Evolutionary conservation across 345 rosid species (phyloP).

Genomic region (Brassica rapa): DNA sequence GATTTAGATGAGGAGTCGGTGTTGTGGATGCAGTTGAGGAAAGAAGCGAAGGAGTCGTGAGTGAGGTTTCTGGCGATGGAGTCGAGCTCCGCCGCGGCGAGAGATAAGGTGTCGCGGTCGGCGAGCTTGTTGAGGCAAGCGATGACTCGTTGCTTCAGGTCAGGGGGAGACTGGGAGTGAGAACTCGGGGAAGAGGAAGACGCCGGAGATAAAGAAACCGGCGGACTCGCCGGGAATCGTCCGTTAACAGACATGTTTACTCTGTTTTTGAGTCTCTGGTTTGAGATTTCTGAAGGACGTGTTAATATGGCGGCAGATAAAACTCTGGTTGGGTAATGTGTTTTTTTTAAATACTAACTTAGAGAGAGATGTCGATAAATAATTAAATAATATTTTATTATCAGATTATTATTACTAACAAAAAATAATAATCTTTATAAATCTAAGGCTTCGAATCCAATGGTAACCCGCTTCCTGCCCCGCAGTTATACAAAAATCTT

Average conservation of each 20-base stretch:
- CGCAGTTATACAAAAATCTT: too few species aligned
- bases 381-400: neutral
- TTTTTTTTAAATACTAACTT: conserved; percentile 33
- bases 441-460: neutral
- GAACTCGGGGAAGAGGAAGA: conserved; percentile 28
- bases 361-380: neutral
- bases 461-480: too few species aligned
- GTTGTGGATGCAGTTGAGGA: conserved; percentile 70
- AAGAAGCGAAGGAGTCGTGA: conserved; percentile 66
- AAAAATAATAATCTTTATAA: neutral
- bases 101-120: conserved; percentile 86
- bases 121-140: conserved; percentile 87
- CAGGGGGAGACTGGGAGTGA: conserved; percentile 43
- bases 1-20: conserved; percentile 78
- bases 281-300: conserved; percentile 7
- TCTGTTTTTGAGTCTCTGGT: neutral
- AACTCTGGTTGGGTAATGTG: conserved; percentile 27
- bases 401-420: neutral
- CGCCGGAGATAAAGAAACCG: conserved; percentile 43
- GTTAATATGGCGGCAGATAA: conserved; percentile 42
- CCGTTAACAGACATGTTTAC: conserved; percentile 28
- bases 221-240: conserved; percentile 37
- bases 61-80: conserved; percentile 70
- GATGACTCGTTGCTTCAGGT: conserved; percentile 73
- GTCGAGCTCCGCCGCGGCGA: conserved; percentile 85